Evolutionary conservation across 2,329 filamentous ascomycete genomes (phyloP), one percentile per base, ranked within the genome.

Genomic region (Coniochaeta ligniaria): DNA sequence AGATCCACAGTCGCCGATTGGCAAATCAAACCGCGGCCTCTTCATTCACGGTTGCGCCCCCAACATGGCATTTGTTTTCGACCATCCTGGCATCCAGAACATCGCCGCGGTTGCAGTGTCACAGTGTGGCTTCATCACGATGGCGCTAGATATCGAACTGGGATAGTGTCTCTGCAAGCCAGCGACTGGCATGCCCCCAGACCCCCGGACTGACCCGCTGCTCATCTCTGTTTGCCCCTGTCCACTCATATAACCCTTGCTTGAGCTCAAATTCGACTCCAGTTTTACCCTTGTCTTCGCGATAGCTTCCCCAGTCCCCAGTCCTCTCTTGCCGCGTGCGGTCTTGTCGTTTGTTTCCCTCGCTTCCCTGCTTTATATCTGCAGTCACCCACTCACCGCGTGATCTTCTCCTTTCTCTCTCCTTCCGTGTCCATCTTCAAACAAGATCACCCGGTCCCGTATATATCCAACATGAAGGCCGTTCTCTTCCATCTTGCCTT

Each of bases 401-500:
- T 31, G 3, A 28, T 52, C 22, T 31, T 6, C 24, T 52, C 47
- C 31, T 14, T 57, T 57, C 12, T 41, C 16, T 24, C 11, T 20
- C 8, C 47, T 41, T 26, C n/a, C 26, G 11, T 38, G 36, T 38
- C 20, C 56, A 43, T 43, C 58, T 56, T 43, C 33, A 35, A 31
- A 38, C 12, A 35, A 59, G 16, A 36, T 28, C 45, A 59, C 36
- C 31, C 54, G 20, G 47, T 58, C 59, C 38, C 35, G 20, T 57
- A 36, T 35, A 35, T 14, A 57, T n/a, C n/a, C 22, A 76, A 64
- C 31, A 82, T 81, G 79, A 79, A 80, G 76, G 75, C 66, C 61
- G 55, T 77, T 70, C 61, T 78, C 65, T 59, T 75, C 60, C 66
- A 75, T 58, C 63, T 80, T 64, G 71, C 75, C 60, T 67, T 78